phyloP scores from a whole-genome alignment of 345 rosid species.

The Arabis hirsuta region DNA sequence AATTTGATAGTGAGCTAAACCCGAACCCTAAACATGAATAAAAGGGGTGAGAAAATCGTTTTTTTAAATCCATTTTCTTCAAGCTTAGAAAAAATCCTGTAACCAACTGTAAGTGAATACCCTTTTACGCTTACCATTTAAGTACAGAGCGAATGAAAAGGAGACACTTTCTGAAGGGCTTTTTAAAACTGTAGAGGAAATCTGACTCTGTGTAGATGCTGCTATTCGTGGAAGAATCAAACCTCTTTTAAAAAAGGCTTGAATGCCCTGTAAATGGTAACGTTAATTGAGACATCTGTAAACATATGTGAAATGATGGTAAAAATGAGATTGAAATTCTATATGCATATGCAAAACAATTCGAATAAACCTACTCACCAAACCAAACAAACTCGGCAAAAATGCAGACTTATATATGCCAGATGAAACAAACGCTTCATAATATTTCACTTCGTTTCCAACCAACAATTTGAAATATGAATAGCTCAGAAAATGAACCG shows the following conservation, averaged over 20 bases:
- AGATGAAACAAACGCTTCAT: constrained; percentile 8
- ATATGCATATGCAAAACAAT: not conserved
- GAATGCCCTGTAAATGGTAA: constrained; percentile 49
- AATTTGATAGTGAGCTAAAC: constrained; percentile 29
- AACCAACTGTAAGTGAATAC: constrained; percentile 11
- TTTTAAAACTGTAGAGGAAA: constrained; percentile 34
- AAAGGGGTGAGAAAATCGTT: not conserved
- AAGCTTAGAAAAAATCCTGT: not conserved
- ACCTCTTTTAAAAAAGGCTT: constrained; percentile 47
- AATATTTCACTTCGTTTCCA: not conserved
- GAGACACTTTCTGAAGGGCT: constrained; percentile 34
- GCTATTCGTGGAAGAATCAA: constrained; percentile 42
- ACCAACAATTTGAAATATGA: not conserved
- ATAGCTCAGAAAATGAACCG: not conserved
- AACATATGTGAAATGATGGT: constrained; percentile 17
- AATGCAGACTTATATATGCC: not conserved
- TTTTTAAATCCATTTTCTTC: not conserved
- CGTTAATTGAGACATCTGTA: constrained; percentile 12
- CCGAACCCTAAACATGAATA: constrained; percentile 28
- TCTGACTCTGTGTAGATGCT: constrained; percentile 38
- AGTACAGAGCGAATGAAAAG: constrained; percentile 38
- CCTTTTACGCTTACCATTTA: constrained; percentile 46
- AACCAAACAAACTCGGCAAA: not conserved
- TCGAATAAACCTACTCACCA: not conserved
- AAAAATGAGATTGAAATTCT: constrained; percentile 4